These are phyloP conservation scores for Akanthomyces uredinophilus DNA, from an alignment of 2,329 filamentous ascomycete species.

Conservation along the genomic window DNA sequence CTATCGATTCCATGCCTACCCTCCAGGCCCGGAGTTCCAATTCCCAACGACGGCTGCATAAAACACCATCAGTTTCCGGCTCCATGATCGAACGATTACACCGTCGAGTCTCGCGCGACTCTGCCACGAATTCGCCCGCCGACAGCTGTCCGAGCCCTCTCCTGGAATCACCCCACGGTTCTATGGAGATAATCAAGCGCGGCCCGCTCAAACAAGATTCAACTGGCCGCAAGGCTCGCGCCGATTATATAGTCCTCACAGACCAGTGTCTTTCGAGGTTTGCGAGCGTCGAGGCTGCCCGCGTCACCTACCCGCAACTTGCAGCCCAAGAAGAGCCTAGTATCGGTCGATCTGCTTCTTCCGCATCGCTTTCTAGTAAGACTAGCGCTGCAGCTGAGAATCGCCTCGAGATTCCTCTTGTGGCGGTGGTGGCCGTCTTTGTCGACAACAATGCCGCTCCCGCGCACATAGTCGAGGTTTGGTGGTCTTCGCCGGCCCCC, in stretches of 20 bases:
- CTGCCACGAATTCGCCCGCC: conserved; percentile 25
- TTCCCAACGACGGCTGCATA: conserved; percentile 32
- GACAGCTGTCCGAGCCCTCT: conserved; percentile 25
- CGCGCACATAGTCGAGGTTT: conserved; percentile 50
- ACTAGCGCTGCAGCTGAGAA: conserved; percentile 29
- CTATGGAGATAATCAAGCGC: conserved; percentile 39
- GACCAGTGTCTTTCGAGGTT: conserved; percentile 47
- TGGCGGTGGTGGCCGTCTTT: conserved; percentile 48
- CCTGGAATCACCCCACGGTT: conserved; percentile 28
- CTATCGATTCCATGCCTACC: conserved; percentile 35
- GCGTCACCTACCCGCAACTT: conserved; percentile 43
- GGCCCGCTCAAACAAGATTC: conserved; percentile 46
- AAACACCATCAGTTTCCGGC: conserved; percentile 32
- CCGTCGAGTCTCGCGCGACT: conserved; percentile 35
- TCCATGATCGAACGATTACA: conserved; percentile 40
- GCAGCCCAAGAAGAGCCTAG: conserved; percentile 22
- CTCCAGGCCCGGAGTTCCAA: conserved; percentile 27
- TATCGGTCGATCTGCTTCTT: conserved; percentile 22
- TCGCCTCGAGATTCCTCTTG: conserved; percentile 43
- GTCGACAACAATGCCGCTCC: conserved; percentile 45
- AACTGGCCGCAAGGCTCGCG: conserved; percentile 43
- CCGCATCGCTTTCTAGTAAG: conserved; percentile 24
- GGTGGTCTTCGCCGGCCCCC: conserved; percentile 46
- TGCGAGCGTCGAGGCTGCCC: conserved; percentile 42
- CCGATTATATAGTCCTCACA: conserved; percentile 49